phyloP scores from a whole-genome alignment of 371 early-diverging fungal genomes.

The Gilbertella persicaria region DNA sequence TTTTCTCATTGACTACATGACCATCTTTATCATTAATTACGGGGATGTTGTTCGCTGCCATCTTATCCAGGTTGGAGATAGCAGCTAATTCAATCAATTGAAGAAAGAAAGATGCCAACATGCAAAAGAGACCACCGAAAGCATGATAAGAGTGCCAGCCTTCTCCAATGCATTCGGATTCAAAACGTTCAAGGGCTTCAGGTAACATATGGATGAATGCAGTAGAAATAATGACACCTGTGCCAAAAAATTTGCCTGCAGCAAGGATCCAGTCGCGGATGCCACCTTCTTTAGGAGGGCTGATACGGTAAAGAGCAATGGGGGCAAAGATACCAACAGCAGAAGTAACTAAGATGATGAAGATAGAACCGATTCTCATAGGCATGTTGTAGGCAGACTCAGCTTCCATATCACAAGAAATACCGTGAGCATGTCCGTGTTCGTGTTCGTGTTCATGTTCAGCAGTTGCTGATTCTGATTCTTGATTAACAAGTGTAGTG shows the following conservation, averaged over 20 bases:
- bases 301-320: slow-evolving; percentile 35
- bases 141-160: slow-evolving; percentile 41
- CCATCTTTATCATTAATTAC: too few relatives aligned
- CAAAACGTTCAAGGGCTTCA: slow-evolving; percentile 39
- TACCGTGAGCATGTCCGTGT: too few relatives aligned
- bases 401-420: too few relatives aligned
- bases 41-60: slow-evolving; percentile 8
- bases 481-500: too few relatives aligned
- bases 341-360: slow-evolving; percentile 23
- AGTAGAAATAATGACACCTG: slow-evolving; percentile 49
- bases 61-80: slow-evolving; percentile 28
- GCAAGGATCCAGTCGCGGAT: slow-evolving; percentile 39
- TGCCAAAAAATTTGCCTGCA: slow-evolving; percentile 50
- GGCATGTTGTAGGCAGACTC: not conserved
- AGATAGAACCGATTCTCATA: slow-evolving; percentile 31
- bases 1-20: too few relatives aligned
- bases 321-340: slow-evolving; percentile 36
- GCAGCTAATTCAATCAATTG: slow-evolving; percentile 44
- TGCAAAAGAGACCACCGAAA: slow-evolving; percentile 49
- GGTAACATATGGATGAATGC: slow-evolving; percentile 55
- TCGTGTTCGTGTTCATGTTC: not conserved
- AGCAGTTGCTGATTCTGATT: too few relatives aligned
- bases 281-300: slow-evolving; percentile 25
- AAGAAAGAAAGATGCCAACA: slow-evolving; percentile 46
- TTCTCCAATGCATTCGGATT: slow-evolving; percentile 39